Conservation (phyloP, 129 eudicot species). For the Saussurea involucrata region DNA sequence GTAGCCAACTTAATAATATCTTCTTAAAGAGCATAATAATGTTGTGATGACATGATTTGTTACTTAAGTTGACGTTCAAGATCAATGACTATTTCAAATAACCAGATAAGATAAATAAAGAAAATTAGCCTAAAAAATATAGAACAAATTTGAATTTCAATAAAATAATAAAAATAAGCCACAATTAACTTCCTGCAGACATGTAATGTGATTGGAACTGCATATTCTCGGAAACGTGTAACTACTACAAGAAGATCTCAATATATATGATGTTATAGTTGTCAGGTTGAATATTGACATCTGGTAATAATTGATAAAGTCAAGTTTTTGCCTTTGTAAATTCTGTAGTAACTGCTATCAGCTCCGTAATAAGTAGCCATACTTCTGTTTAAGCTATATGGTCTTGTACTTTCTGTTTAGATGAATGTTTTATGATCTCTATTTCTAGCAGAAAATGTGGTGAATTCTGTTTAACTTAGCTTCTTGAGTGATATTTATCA, state of each 20-base stretch:
- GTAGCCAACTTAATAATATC: neutral
- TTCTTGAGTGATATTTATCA: neutral
- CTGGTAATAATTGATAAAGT: neutral
- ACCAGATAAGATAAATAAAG: neutral
- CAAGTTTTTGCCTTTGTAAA: neutral
- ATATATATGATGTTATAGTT: neutral
- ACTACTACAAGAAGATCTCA: constrained; percentile 1
- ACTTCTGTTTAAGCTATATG: neutral
- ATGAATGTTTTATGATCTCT: constrained; percentile 11
- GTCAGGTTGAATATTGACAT: neutral
- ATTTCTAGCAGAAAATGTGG: neutral
- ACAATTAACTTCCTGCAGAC: neutral
- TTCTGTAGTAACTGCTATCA: neutral
- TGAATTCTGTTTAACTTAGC: constrained; percentile 3
- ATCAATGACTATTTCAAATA: neutral
- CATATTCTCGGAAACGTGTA: neutral
- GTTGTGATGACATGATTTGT: neutral
- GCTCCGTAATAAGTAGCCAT: neutral
- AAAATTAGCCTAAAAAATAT: neutral
- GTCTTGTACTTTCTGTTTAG: neutral
- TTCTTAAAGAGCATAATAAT: neutral
- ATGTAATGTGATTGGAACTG: neutral
- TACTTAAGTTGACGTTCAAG: neutral
- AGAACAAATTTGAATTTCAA: neutral
- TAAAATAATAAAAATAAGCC: neutral